phyloP scores from a whole-genome alignment of 805 yeast genomes.

The Ogataea nonfermentans region DNA sequence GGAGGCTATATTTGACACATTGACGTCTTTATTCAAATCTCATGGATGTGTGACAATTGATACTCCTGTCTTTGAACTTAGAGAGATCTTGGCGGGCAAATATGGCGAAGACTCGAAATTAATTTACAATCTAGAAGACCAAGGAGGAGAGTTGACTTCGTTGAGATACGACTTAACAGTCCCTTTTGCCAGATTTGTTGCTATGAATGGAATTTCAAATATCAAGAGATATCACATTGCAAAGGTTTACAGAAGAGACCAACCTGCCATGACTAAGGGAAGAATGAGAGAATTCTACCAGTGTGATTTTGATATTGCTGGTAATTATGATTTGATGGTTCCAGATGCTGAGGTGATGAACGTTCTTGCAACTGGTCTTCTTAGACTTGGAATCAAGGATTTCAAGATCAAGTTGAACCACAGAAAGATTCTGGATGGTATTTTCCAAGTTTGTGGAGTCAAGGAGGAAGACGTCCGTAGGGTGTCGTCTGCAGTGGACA shows the following conservation, averaged over 20 bases:
- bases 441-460: slow-evolving; percentile 93
- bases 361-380: slow-evolving; percentile 80
- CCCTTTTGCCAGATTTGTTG: slow-evolving; percentile 96
- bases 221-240: slow-evolving; percentile 97
- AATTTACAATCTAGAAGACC: slow-evolving; percentile 94
- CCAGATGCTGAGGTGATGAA: slow-evolving; percentile 92
- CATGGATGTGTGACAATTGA: slow-evolving; percentile 99
- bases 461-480: slow-evolving; percentile 90
- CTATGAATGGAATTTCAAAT: slow-evolving; percentile 86
- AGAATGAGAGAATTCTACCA: slow-evolving; percentile 99
- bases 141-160: slow-evolving; percentile 97
- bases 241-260: slow-evolving; percentile 97
- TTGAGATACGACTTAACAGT: slow-evolving; percentile 96
- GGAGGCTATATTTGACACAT: slow-evolving; percentile 75
- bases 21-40: slow-evolving; percentile 76
- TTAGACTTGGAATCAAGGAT: slow-evolving; percentile 78
- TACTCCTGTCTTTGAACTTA: slow-evolving; percentile 95
- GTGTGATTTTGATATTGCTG: slow-evolving; percentile 98
- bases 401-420: slow-evolving; percentile 93
- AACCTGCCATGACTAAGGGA: slow-evolving; percentile 99
- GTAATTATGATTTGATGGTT: slow-evolving; percentile 87
- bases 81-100: slow-evolving; percentile 94
- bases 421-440: slow-evolving; percentile 93
- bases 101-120: slow-evolving; percentile 98
- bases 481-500: slow-evolving; percentile 93